phyloP scores from a whole-genome alignment of 306 rosid genomes.

The Amphicarpaea edgeworthii region DNA sequence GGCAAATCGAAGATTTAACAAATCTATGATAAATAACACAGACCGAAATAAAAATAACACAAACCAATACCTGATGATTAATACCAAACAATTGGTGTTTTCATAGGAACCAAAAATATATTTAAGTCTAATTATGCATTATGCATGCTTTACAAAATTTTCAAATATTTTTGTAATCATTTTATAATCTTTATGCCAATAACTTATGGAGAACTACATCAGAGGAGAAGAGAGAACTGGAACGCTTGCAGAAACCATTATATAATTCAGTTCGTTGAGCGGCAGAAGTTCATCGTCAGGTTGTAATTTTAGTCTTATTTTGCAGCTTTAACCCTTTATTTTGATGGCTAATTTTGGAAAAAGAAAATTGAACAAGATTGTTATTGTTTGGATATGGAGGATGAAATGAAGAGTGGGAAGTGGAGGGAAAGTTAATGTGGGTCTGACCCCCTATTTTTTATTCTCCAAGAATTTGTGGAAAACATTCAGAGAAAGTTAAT shows the following conservation, averaged over 20 bases:
- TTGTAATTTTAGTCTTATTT: conserved; percentile 51
- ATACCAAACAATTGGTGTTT: too few relatives aligned
- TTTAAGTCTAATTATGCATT: too few relatives aligned
- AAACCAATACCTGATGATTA: too few relatives aligned
- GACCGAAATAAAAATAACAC: too few relatives aligned
- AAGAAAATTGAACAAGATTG: conserved; percentile 21
- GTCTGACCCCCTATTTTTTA: not conserved
- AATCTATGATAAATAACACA: too few relatives aligned
- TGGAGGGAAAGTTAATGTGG: conserved; percentile 22
- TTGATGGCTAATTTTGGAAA: conserved; percentile 24
- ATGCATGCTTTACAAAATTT: not conserved
- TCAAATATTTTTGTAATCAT: conserved; percentile 16
- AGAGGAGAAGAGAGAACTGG: conserved; percentile 98
- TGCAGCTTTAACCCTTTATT: conserved; percentile 35
- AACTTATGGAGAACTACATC: conserved; percentile 95
- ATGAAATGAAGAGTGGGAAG: conserved; percentile 30
- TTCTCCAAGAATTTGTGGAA: conserved; percentile 2
- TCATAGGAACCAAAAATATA: too few relatives aligned
- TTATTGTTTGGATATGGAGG: conserved; percentile 18
- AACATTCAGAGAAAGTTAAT: conserved; percentile 17
- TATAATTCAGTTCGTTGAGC: conserved; percentile 97
- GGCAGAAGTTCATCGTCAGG: conserved; percentile 99
- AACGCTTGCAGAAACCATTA: conserved; percentile 90
- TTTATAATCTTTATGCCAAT: conserved; percentile 52
- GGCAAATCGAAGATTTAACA: too few relatives aligned